These are phyloP conservation scores for Pleoardoris graminearum DNA, from an alignment of 2,329 filamentous ascomycete species.

Conservation along the genomic window DNA sequence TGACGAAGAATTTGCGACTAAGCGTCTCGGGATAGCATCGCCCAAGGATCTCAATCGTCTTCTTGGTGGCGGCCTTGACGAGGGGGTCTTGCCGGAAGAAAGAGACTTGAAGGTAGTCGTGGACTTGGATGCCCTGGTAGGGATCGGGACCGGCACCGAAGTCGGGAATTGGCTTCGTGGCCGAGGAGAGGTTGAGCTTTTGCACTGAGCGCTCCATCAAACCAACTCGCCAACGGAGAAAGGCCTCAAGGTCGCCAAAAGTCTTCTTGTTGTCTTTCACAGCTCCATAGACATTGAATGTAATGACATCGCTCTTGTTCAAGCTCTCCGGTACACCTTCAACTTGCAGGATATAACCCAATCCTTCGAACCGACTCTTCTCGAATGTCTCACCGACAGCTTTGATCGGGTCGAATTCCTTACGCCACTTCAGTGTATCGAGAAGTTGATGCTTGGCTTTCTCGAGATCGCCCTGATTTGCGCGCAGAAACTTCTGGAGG, in stretches of 20 bases:
- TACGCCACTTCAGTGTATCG: conserved; percentile 81
- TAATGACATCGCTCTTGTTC: conserved; percentile 68
- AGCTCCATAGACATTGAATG: conserved; percentile 91
- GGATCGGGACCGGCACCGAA: conserved; percentile 69
- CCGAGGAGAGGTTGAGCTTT: conserved; percentile 70
- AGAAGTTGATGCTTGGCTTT: conserved; percentile 77
- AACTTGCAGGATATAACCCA: conserved; percentile 82
- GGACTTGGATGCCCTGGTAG: conserved; percentile 89
- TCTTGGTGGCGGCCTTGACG: conserved; percentile 74
- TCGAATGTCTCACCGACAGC: conserved; percentile 65
- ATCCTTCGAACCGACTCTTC: conserved; percentile 69
- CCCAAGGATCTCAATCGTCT: conserved; percentile 80
- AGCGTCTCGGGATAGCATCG: conserved; percentile 88
- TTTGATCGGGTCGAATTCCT: conserved; percentile 70
- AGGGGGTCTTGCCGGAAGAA: conserved; percentile 81
- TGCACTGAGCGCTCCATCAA: conserved; percentile 86
- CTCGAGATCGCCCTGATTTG: conserved; percentile 75
- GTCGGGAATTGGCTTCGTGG: conserved; percentile 72
- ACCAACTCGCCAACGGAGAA: conserved; percentile 85
- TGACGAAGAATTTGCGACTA: conserved; percentile 92
- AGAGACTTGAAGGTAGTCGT: conserved; percentile 87
- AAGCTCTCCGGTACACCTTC: conserved; percentile 56
- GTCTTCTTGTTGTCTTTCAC: conserved; percentile 80
- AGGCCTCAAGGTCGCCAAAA: conserved; percentile 83
- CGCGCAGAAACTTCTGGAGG: conserved; percentile 90